These are phyloP conservation scores for Coemansia sp. DNA, from an alignment of 371 early-diverging fungal genomes.

Conservation along the genomic window DNA sequence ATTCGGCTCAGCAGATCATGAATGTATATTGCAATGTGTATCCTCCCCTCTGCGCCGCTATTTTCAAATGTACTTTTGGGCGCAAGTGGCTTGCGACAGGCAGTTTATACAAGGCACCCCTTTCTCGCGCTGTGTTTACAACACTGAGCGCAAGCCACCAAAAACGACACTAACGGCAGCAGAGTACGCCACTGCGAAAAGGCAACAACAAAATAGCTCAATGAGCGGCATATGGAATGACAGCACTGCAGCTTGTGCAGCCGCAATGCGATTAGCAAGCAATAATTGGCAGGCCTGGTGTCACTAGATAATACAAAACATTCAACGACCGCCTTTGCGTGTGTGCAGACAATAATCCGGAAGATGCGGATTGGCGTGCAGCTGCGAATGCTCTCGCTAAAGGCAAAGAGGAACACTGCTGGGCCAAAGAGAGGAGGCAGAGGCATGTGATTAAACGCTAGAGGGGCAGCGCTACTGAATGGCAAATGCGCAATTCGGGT, in stretches of 20 bases:
- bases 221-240: neutral
- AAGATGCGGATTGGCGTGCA: neutral
- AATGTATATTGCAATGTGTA: neutral
- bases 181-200: neutral
- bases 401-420: neutral
- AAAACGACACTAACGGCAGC: neutral
- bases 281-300: neutral
- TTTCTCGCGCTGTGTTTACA: neutral
- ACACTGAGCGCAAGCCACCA: neutral
- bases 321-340: neutral
- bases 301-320: neutral
- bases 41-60: neutral
- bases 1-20: neutral
- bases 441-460: neutral
- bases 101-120: neutral
- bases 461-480: neutral
- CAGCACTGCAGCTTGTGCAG: neutral
- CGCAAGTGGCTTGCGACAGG: neutral
- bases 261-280: neutral
- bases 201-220: neutral
- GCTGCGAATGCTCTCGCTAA: neutral
- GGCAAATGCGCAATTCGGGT: neutral
- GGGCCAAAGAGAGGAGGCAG: neutral
- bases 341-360: neutral
- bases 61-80: neutral